Base-by-base conservation (phyloP, 441 rosid genomes). In the Erysimum cheiri region DNA sequence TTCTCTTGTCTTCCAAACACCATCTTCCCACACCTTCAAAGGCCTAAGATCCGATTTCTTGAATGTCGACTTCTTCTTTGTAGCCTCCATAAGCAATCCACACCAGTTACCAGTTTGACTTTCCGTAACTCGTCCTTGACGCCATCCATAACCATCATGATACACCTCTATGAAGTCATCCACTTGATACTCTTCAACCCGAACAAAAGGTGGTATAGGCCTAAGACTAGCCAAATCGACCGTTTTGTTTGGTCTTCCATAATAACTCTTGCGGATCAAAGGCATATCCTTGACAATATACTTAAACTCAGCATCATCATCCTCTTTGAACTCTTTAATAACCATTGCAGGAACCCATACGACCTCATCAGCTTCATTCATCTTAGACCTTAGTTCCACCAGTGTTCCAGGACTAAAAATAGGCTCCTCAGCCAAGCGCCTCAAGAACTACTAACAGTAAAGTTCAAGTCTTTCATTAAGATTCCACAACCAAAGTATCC, bases 281-380 rank as follows among this genome's bases (percentile, higher is more conserved):
- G 49, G 60, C 61, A 62, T 72, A n/a, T 17, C 72, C 85, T 80
- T 84, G 53, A 87, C 86, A 60, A 78, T 19, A 76, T 75, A 49
- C 9, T 4, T 83, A 61, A 81, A 80, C 31, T 55, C 48, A 19
- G 78, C 81, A 64, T n/a, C 82, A 50, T 6, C 39, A 19, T 12
- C 14, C 11, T 78, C 59, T 11, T 44, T 33, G 17, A 50, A 68
- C 78, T 86, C 87, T 71, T 81, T 80, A 7, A 86, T 43, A 41
- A 88, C 76, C 43, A 83, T 55, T 31, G 88, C 85, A 62, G 91
- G 91, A 64, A 65, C 69, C 93, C 91, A 88, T 22, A 77, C 68
- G 36, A 70, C 76, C 40, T 60, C 24, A 22, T 22, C 71, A 53
- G 26, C 36, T 15, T 75, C 79, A 37, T 71, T 22, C 1, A 22